Evolutionary conservation across 495 filamentous ascomycete genomes (phyloP).

Genomic region (Aspergillus campestris): DNA sequence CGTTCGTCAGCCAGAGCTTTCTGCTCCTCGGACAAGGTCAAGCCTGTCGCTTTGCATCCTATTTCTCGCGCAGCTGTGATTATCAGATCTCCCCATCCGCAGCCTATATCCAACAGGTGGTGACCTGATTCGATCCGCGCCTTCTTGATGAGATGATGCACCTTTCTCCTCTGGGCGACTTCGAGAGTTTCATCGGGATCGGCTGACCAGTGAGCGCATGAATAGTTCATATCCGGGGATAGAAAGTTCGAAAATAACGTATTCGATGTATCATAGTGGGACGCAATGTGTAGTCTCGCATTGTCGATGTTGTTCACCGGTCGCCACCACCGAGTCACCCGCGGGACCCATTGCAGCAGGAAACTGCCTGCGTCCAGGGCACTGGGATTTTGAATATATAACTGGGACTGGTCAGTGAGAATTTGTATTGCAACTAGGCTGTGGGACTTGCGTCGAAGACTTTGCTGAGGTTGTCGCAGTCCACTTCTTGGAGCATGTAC

Average conservation of each 20-base stretch:
- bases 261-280: slow-evolving; percentile 73
- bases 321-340: slow-evolving; percentile 24
- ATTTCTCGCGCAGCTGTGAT: slow-evolving; percentile 52
- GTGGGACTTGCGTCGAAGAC: slow-evolving; percentile 49
- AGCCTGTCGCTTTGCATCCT: slow-evolving; percentile 52
- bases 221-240: slow-evolving; percentile 69
- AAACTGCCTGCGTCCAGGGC: background rate
- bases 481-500: slow-evolving; percentile 62
- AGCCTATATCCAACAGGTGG: slow-evolving; percentile 62
- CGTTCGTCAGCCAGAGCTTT: slow-evolving; percentile 50
- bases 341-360: slow-evolving; percentile 1
- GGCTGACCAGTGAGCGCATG: slow-evolving; percentile 58
- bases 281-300: slow-evolving; percentile 53
- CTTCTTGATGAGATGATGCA: slow-evolving; percentile 50
- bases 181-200: slow-evolving; percentile 45
- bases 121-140: slow-evolving; percentile 52
- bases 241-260: slow-evolving; percentile 66
- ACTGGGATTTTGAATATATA: slow-evolving; percentile 10
- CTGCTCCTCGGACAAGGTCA: slow-evolving; percentile 55
- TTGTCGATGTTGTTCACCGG: slow-evolving; percentile 57
- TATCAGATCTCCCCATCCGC: slow-evolving; percentile 61
- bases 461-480: slow-evolving; percentile 49
- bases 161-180: slow-evolving; percentile 57
- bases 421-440: too few relatives aligned
- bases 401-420: background rate